Evolutionary conservation across 306 rosid species (phyloP).

Genomic region (Cicer chorassanicum): DNA sequence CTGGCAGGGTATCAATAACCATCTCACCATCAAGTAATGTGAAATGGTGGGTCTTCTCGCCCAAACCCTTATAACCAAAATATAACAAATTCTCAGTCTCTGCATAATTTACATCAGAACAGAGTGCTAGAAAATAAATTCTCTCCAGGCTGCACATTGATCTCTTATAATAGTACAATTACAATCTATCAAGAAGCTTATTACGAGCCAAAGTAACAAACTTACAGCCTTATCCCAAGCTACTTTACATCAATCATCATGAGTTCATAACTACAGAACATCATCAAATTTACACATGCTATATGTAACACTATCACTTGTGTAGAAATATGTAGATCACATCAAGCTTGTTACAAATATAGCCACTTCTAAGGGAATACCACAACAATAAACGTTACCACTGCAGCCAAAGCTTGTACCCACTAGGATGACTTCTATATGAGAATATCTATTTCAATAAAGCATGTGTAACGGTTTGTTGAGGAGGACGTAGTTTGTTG

Average conservation of each 20-base stretch:
- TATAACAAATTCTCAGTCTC: slow-evolving; percentile 51
- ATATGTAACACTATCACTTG: slow-evolving; percentile 8
- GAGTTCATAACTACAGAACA: neutral
- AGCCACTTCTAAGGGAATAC: neutral
- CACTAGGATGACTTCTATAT: neutral
- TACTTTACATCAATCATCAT: slow-evolving; percentile 17
- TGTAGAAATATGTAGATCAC: neutral
- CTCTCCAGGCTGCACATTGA: slow-evolving; percentile 23
- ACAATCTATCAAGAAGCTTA: slow-evolving; percentile 32
- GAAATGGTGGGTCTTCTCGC: slow-evolving; percentile 88
- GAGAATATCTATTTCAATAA: neutral
- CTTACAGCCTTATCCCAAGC: neutral
- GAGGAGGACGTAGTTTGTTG: neutral
- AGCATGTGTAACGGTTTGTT: neutral
- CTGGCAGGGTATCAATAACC: slow-evolving; percentile 94
- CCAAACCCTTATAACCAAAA: slow-evolving; percentile 67
- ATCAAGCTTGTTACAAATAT: slow-evolving; percentile 25
- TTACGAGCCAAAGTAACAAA: slow-evolving; percentile 19
- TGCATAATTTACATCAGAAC: slow-evolving; percentile 35
- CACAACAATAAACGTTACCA: neutral
- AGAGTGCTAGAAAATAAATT: slow-evolving; percentile 19
- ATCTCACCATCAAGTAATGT: slow-evolving; percentile 98
- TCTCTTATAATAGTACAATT: neutral
- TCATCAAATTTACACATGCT: neutral
- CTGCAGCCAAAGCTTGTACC: neutral